A percentile compares a stretch with the other conserved stretches of the same genome.
phyloP scores from a whole-genome alignment of 495 filamentous ascomycete species.

The Penicillium steckii region DNA sequence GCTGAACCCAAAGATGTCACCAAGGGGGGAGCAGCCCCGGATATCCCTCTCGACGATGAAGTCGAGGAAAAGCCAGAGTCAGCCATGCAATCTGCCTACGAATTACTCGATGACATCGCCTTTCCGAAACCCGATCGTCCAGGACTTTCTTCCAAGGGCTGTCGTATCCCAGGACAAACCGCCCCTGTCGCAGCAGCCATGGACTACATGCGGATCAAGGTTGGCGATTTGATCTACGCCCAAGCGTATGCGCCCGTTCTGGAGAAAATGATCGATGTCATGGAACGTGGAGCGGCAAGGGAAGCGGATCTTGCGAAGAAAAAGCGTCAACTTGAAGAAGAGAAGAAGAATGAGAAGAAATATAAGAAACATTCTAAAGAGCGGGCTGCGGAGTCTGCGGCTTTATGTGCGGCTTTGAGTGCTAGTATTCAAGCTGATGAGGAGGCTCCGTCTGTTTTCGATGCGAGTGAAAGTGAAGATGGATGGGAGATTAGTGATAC shows the following conservation, averaged over 20 bases:
- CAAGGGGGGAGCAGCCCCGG: slow-evolving; percentile 16
- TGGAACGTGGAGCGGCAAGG: slow-evolving; percentile 26
- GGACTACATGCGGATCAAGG: slow-evolving; percentile 82
- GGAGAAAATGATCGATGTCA: slow-evolving; percentile 59
- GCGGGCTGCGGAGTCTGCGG: slow-evolving; percentile 4
- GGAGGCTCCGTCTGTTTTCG: slow-evolving; percentile 28
- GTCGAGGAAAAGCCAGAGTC: slow-evolving; percentile 17
- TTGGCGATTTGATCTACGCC: slow-evolving; percentile 77
- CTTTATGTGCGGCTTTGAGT: slow-evolving; percentile 3
- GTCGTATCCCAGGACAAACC: slow-evolving; percentile 3
- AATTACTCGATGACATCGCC: slow-evolving; percentile 21
- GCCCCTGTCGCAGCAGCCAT: slow-evolving; percentile 74
- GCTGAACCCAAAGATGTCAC: neutral
- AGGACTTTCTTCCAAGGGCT: slow-evolving; percentile 3
- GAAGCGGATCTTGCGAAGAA: slow-evolving; percentile 17
- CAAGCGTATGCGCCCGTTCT: slow-evolving; percentile 71
- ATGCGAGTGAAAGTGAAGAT: slow-evolving; percentile 44
- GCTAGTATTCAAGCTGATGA: slow-evolving; percentile 8
- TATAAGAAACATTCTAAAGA: slow-evolving; percentile 23
- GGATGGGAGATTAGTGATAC: slow-evolving; percentile 42
- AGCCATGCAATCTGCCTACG: slow-evolving; percentile 2
- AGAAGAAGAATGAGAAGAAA: slow-evolving; percentile 24
- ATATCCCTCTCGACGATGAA: slow-evolving; percentile 34
- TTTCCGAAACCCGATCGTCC: slow-evolving; percentile 8
- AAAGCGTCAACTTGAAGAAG: slow-evolving; percentile 21